Evolutionary conservation across 176 grass and related monocot genomes (phyloP).

Genomic region (Cenchrus fungigraminus): DNA sequence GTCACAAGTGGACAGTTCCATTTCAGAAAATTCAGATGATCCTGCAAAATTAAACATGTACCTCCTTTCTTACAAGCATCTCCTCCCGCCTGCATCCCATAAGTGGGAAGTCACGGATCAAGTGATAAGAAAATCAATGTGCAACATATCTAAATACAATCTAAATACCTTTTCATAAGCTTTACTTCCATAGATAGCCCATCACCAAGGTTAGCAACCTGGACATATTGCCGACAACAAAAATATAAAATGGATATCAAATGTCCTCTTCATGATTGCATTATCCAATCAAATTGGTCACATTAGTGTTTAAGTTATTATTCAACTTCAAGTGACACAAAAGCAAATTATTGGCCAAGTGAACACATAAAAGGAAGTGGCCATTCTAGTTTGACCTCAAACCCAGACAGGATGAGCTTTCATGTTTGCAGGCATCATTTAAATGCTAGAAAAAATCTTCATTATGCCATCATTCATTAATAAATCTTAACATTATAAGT

Average conservation of each 20-base stretch:
- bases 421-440: constrained; percentile 9
- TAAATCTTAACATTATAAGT: background rate
- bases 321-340: constrained; percentile 16
- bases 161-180: constrained; percentile 86
- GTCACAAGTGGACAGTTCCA: background rate
- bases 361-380: background rate
- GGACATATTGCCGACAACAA: constrained; percentile 31
- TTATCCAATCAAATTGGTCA: constrained; percentile 26
- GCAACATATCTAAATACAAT: constrained; percentile 30
- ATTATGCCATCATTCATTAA: background rate
- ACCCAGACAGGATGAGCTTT: background rate
- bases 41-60: constrained; percentile 32
- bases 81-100: constrained; percentile 81
- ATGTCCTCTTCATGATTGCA: constrained; percentile 7
- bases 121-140: constrained; percentile 30
- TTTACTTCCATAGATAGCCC: constrained; percentile 94
- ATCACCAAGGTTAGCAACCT: constrained; percentile 93
- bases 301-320: constrained; percentile 21
- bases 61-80: constrained; percentile 87
- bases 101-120: constrained; percentile 29
- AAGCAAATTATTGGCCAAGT: background rate
- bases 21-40: background rate
- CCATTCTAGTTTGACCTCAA: background rate
- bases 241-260: constrained; percentile 27
- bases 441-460: background rate